Evolutionary conservation across 495 filamentous ascomycete species (phyloP).

Genomic region (Podospora australis): DNA sequence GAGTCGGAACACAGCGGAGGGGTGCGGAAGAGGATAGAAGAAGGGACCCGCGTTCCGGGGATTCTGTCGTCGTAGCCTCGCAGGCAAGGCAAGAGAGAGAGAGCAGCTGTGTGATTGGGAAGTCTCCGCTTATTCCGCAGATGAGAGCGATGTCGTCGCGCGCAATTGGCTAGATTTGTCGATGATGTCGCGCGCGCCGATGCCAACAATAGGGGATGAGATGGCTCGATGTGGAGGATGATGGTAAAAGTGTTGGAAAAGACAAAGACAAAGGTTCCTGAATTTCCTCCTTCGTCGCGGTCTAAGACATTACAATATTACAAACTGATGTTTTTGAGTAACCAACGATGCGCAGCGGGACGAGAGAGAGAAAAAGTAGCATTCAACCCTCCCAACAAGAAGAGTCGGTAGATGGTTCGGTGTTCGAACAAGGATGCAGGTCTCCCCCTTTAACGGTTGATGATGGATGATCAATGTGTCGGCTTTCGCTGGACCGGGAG

Average conservation of each 20-base stretch:
- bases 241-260: constrained; percentile 1
- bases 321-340: neutral
- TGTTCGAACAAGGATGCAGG: neutral
- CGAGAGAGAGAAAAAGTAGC: neutral
- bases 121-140: too few species aligned
- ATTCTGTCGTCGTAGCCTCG: too few species aligned
- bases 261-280: constrained; percentile 4
- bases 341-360: neutral
- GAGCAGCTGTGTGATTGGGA: too few species aligned
- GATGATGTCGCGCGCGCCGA: neutral
- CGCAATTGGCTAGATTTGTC: neutral
- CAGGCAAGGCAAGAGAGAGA: too few species aligned
- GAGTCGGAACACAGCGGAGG: neutral
- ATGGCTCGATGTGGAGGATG: constrained; percentile 3
- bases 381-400: neutral
- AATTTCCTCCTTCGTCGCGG: neutral
- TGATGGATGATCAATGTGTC: neutral
- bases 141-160: neutral
- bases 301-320: constrained; percentile 13
- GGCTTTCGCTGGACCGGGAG: neutral
- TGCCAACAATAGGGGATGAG: neutral
- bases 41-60: neutral
- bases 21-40: neutral
- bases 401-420: neutral
- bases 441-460: too few species aligned